These are phyloP conservation scores for Mortierella sp. DNA, from an alignment of 371 early-diverging fungal genomes.

Conservation along the genomic window DNA sequence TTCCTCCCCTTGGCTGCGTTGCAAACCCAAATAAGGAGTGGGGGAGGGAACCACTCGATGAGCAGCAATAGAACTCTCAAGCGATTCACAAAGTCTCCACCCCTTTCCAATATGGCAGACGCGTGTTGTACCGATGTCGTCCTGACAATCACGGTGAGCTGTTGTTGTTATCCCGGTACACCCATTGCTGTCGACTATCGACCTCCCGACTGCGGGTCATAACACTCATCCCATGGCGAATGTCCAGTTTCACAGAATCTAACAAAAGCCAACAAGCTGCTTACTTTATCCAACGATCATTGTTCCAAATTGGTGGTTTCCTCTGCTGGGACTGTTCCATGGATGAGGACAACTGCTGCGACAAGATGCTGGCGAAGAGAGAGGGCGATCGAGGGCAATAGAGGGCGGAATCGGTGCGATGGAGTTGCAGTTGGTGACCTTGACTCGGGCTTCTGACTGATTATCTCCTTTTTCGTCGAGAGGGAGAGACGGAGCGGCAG, in stretches of 20 bases:
- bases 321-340: conserved; percentile 55
- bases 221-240: background rate
- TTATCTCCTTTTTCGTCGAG: background rate
- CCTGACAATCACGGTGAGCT: background rate
- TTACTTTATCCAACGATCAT: conserved; percentile 53
- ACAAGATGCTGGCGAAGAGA: conserved; percentile 24
- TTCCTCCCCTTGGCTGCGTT: background rate
- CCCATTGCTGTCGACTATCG: too few relatives aligned
- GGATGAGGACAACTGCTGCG: conserved; percentile 31
- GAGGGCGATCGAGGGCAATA: too few relatives aligned
- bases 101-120: background rate
- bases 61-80: conserved; percentile 1
- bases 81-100: background rate
- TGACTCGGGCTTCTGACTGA: background rate
- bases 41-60: background rate
- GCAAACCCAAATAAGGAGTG: conserved; percentile 6
- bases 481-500: background rate
- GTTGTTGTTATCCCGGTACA: too few relatives aligned
- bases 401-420: conserved; percentile 9
- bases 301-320: conserved; percentile 46
- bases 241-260: background rate
- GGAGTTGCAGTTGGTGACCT: background rate
- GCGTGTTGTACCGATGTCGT: background rate
- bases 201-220: too few relatives aligned
- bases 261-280: background rate